Evolutionary conservation across 176 grass and related monocot species (phyloP).

Genomic region (Eremochloa ophiuroides): DNA sequence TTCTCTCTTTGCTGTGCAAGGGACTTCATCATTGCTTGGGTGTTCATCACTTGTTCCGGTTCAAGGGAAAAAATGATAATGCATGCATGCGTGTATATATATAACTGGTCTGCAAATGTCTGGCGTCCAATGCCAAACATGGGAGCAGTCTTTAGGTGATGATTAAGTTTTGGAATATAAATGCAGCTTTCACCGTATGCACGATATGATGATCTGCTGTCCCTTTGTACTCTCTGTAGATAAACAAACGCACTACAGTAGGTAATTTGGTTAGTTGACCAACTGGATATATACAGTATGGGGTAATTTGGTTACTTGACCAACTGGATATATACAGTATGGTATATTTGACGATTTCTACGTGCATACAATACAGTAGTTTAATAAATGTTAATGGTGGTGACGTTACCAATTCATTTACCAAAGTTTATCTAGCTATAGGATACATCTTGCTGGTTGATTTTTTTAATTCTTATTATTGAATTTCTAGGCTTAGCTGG

Average conservation of each 20-base stretch:
- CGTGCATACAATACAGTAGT: background rate
- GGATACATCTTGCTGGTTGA: background rate
- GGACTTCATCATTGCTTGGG: slow-evolving; percentile 15
- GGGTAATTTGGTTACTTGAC: slow-evolving; percentile 9
- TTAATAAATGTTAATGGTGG: background rate
- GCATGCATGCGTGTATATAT: background rate
- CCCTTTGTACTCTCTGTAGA: background rate
- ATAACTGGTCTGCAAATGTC: background rate
- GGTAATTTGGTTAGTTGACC: slow-evolving; percentile 6
- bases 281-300: background rate
- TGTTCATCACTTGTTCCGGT: background rate
- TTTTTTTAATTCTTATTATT: background rate
- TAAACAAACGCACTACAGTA: background rate
- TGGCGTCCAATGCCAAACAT: background rate
- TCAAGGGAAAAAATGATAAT: background rate
- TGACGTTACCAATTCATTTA: background rate
- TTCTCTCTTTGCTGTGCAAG: slow-evolving; percentile 16
- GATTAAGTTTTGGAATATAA: slow-evolving; percentile 1
- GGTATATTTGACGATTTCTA: no score
- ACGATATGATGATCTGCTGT: slow-evolving; percentile 20
- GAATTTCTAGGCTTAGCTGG: background rate
- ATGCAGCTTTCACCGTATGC: slow-evolving; percentile 18
- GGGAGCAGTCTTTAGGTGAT: background rate
- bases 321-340: background rate
- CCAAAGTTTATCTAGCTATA: background rate